phyloP scores from a whole-genome alignment of 2,329 filamentous ascomycete species.

The Colletotrichum sp. region DNA sequence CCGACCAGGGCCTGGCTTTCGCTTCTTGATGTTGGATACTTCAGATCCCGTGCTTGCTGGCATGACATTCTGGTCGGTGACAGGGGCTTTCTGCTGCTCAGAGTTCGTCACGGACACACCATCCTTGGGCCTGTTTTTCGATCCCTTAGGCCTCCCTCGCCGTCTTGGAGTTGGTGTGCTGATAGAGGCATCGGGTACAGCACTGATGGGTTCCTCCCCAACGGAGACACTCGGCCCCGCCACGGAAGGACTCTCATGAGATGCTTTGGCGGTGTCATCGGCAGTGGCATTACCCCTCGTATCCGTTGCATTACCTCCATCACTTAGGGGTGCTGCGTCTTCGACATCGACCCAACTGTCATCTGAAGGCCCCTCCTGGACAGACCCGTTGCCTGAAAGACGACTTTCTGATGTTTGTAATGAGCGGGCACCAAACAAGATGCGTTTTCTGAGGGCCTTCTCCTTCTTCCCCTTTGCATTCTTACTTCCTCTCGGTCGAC shows the following conservation, averaged over 20 bases:
- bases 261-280: background rate
- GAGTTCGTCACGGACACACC: background rate
- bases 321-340: conserved; percentile 34
- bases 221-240: background rate
- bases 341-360: conserved; percentile 53
- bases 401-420: background rate
- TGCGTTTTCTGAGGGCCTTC: background rate
- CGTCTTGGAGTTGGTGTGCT: conserved; percentile 14
- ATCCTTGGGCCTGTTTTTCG: conserved; percentile 15
- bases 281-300: background rate
- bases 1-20: conserved; percentile 37
- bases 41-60: background rate
- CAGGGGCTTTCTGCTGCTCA: background rate
- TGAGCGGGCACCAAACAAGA: background rate
- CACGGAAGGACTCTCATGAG: background rate
- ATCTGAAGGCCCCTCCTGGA: conserved; percentile 27
- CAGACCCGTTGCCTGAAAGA: background rate
- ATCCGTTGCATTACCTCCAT: background rate
- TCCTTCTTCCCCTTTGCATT: conserved; percentile 49
- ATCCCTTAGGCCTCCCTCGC: conserved; percentile 26
- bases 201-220: background rate
- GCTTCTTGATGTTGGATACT: conserved; percentile 36
- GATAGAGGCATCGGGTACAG: background rate
- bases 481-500: conserved; percentile 54
- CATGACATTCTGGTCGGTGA: no score